These are phyloP conservation scores for Saccharomyces eubayanus DNA, from an alignment of 805 yeast species.

Conservation along the genomic window DNA sequence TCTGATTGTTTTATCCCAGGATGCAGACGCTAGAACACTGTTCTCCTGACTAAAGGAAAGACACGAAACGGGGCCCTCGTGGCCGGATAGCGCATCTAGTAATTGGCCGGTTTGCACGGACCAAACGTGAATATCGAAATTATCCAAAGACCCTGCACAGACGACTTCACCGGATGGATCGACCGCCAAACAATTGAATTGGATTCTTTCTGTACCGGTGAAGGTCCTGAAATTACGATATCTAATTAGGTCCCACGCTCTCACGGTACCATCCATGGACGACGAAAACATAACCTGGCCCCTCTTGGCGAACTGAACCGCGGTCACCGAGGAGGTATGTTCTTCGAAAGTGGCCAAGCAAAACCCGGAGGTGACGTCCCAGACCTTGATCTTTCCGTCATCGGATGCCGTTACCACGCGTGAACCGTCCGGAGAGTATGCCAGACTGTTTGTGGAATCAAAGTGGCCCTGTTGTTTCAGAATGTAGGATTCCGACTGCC, in stretches of 20 bases:
- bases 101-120: slow-evolving; percentile 93
- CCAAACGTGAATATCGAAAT: slow-evolving; percentile 90
- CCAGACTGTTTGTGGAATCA: slow-evolving; percentile 74
- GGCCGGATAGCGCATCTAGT: slow-evolving; percentile 82
- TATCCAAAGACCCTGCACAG: slow-evolving; percentile 87
- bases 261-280: slow-evolving; percentile 90
- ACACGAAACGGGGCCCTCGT: slow-evolving; percentile 90
- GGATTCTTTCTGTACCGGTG: slow-evolving; percentile 82
- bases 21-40: slow-evolving; percentile 73
- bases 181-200: slow-evolving; percentile 81
- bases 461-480: slow-evolving; percentile 96
- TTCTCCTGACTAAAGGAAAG: slow-evolving; percentile 78
- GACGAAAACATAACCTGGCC: slow-evolving; percentile 90
- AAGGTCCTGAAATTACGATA: slow-evolving; percentile 92
- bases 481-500: slow-evolving; percentile 96
- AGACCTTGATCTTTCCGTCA: slow-evolving; percentile 92
- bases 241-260: slow-evolving; percentile 94
- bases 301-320: slow-evolving; percentile 73
- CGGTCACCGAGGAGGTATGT: slow-evolving; percentile 83
- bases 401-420: slow-evolving; percentile 89
- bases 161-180: slow-evolving; percentile 97
- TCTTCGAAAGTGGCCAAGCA: slow-evolving; percentile 87
- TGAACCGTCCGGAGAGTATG: slow-evolving; percentile 92
- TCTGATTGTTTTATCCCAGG: slow-evolving; percentile 94
- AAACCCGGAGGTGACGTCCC: slow-evolving; percentile 92